Evolutionary conservation across 106 monocot genomes (phyloP).

Genomic region (Dioscorea alata): DNA sequence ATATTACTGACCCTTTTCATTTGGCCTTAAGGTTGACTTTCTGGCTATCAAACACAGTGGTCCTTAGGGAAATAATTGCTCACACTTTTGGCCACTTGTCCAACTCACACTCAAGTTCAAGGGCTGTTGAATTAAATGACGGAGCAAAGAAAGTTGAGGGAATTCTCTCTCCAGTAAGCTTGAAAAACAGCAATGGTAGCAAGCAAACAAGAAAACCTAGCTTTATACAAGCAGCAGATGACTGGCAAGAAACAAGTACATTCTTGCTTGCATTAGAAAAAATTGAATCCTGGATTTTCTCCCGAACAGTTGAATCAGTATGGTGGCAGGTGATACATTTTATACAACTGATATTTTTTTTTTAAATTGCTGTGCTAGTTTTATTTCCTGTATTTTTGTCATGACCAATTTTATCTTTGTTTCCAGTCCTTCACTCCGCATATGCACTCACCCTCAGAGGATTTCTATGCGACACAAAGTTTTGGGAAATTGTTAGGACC

Average conservation of each 20-base stretch:
- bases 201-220: conserved; percentile 26
- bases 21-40: conserved; percentile 70
- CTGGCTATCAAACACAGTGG: conserved; percentile 90
- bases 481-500: conserved; percentile 38
- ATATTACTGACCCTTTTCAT: neutral
- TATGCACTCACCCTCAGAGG: conserved; percentile 76
- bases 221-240: conserved; percentile 40
- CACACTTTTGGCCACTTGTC: conserved; percentile 70
- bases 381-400: neutral
- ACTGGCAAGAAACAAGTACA: conserved; percentile 82
- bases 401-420: neutral
- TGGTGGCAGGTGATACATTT: conserved; percentile 91
- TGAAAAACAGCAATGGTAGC: conserved; percentile 19
- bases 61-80: conserved; percentile 73
- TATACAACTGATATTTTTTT: neutral
- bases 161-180: conserved; percentile 20
- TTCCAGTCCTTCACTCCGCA: conserved; percentile 78
- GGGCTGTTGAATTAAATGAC: conserved; percentile 44
- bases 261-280: conserved; percentile 68
- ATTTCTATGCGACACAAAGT: conserved; percentile 23
- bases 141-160: conserved; percentile 33
- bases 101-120: conserved; percentile 24
- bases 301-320: conserved; percentile 86
- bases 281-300: conserved; percentile 97
- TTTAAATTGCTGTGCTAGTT: neutral